These are phyloP conservation scores for Saprolegnia diclina DNA, from an alignment of 352 stramenopile species.

Conservation along the genomic window DNA sequence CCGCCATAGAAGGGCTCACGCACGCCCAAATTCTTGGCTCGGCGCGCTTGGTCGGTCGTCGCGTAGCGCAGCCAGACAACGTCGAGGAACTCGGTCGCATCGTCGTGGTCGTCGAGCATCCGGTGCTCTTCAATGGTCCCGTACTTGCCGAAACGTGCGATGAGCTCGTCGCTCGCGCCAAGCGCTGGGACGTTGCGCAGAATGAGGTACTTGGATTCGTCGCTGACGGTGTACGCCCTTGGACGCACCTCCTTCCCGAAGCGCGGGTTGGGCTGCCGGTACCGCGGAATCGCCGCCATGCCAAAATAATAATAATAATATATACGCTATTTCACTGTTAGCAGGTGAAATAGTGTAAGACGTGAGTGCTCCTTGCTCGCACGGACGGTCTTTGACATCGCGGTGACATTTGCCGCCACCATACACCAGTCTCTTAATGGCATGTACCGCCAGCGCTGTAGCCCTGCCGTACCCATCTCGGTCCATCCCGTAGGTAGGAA, in stretches of 20 bases:
- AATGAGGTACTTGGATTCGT: conserved; percentile 51
- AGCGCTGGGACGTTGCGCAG: conserved; percentile 59
- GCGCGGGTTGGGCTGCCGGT: neutral
- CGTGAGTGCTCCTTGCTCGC: neutral
- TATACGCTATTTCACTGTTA: neutral
- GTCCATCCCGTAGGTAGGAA: too few relatives aligned
- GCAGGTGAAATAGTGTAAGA: neutral
- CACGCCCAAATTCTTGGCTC: conserved; percentile 42
- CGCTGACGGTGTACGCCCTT: conserved; percentile 55
- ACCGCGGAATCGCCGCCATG: conserved; percentile 4
- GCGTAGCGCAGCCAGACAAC: conserved; percentile 68
- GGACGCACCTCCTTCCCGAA: conserved; percentile 26
- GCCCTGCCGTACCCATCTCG: too few relatives aligned
- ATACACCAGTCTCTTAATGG: neutral
- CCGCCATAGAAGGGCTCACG: conserved; percentile 53
- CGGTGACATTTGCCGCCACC: neutral
- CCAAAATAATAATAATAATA: neutral
- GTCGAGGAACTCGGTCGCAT: conserved; percentile 48
- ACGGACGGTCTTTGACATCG: neutral
- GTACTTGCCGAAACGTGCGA: conserved; percentile 48
- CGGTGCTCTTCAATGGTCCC: conserved; percentile 46
- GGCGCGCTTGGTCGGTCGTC: conserved; percentile 64
- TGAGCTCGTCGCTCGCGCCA: conserved; percentile 49
- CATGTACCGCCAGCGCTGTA: too few relatives aligned
- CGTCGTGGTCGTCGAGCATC: conserved; percentile 45